Evolutionary conservation across 1,139 yeast genomes (phyloP), one percentile per base, ranked within the genome.

Genomic region (Magnusiomyces magnusii): DNA sequence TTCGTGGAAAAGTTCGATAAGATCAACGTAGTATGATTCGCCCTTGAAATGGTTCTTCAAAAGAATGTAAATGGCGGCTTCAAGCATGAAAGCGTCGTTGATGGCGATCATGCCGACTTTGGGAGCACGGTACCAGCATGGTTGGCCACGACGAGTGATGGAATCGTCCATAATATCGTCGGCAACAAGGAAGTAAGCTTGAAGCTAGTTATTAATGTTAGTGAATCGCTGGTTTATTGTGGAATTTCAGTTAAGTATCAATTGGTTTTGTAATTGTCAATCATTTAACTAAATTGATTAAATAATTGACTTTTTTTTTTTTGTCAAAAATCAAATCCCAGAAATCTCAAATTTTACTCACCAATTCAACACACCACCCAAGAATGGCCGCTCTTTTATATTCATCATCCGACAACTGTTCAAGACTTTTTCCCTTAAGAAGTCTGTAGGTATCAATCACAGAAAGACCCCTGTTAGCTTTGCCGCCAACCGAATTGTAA

Each of bases 141-240:
- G 93, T 75, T 93, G 98, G 59, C 97, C 98, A 73, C 99, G 86
- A 80, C 99, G 88, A 54, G 99, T 95, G 74, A 90, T 87, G 47
- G 97, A 89, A 66, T 84, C 84, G 75, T 95, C 99, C 99, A 95
- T 95, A 83, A 95, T 95, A 74, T 95, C 99, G 73, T 95, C 99
- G 44, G 98, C 96, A 58, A 95, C 98, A 68, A 95, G 80, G 78
- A 95, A 95, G 74, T 90, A 93, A 1, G 97, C 99, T 76, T 95
- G 99, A 68, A 93, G 80, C 60, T 59, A 55, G n/a, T n/a, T n/a
- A n/a, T n/a, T n/a, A n/a, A n/a, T n/a, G n/a, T n/a, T n/a, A n/a
- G n/a, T n/a, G n/a, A n/a, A n/a, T n/a, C n/a, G n/a, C n/a, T n/a
- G n/a, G n/a, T n/a, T n/a, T n/a, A n/a, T n/a, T n/a, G n/a, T n/a